Conservation (phyloP, 176 grass and related monocot genomes). For the Musa troglodytarum region DNA sequence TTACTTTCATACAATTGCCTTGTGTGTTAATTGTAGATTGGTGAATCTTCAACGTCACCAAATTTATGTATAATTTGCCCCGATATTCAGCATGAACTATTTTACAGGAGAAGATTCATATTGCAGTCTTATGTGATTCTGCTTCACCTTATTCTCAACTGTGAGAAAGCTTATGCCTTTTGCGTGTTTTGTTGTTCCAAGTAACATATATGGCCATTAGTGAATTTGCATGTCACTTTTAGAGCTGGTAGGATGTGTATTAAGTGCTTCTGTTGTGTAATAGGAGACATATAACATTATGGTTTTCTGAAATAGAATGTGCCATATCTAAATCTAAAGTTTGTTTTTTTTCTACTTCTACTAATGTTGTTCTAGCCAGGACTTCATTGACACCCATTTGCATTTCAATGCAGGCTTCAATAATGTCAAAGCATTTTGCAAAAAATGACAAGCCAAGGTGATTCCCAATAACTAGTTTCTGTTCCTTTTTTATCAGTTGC, state of each 20-base stretch:
- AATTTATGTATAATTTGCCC: too few relatives aligned
- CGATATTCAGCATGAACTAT: too few relatives aligned
- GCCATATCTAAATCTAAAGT: neutral
- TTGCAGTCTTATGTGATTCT: too few relatives aligned
- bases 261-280: neutral
- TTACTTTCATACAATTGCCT: neutral
- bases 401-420: constrained; percentile 62
- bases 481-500: constrained; percentile 6
- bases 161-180: neutral
- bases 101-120: too few relatives aligned
- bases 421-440: constrained; percentile 91
- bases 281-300: neutral
- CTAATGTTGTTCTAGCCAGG: neutral
- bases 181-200: neutral
- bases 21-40: neutral
- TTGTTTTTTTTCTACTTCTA: neutral
- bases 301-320: neutral
- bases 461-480: neutral
- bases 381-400: neutral
- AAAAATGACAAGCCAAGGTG: constrained; percentile 92
- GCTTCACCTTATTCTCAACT: too few relatives aligned
- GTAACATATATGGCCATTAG: neutral
- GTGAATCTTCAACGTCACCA: too few relatives aligned
- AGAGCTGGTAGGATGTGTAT: neutral
- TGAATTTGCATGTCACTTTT: neutral